Percentiles rank a stretch among this genome's conserved stretches.
Conservation (phyloP, 495 filamentous ascomycete genomes). For the Gamarada debralockiae region DNA sequence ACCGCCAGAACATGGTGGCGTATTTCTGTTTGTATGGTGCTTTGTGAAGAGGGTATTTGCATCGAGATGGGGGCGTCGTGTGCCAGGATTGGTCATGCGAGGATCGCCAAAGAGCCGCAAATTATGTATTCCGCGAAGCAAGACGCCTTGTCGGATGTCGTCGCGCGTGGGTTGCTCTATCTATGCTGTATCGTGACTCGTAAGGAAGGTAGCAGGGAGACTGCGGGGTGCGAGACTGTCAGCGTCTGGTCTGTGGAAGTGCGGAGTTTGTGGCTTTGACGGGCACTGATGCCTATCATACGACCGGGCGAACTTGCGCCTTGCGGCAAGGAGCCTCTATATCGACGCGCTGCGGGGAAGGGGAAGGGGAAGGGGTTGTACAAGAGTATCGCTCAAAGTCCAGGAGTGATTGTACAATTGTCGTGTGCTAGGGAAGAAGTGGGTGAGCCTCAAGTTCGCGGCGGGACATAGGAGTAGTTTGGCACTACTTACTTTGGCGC, state of each 20-base stretch:
- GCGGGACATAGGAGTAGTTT: too few relatives aligned
- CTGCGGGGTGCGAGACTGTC: conserved; percentile 11
- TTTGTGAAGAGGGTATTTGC: conserved; percentile 12
- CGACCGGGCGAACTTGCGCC: too few relatives aligned
- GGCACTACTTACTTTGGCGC: too few relatives aligned
- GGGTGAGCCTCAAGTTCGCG: too few relatives aligned
- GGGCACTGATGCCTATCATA: background rate
- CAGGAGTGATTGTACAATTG: too few relatives aligned
- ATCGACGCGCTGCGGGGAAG: background rate
- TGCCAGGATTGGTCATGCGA: conserved; percentile 22
- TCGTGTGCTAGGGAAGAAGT: too few relatives aligned
- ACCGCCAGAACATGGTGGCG: conserved; percentile 94
- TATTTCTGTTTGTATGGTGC: conserved; percentile 28
- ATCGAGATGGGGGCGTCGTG: background rate
- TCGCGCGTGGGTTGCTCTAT: conserved; percentile 11
- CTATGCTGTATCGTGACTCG: conserved; percentile 20
- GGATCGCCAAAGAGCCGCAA: conserved; percentile 17
- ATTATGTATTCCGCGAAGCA: conserved; percentile 9
- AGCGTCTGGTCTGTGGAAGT: conserved; percentile 7
- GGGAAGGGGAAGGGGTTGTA: background rate
- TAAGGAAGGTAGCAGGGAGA: conserved; percentile 12
- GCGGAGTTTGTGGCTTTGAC: background rate
- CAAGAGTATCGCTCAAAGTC: too few relatives aligned
- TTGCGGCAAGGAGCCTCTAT: too few relatives aligned
- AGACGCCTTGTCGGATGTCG: conserved; percentile 13